Conservation (phyloP, 129 eudicot species). For the Arctium minus region DNA sequence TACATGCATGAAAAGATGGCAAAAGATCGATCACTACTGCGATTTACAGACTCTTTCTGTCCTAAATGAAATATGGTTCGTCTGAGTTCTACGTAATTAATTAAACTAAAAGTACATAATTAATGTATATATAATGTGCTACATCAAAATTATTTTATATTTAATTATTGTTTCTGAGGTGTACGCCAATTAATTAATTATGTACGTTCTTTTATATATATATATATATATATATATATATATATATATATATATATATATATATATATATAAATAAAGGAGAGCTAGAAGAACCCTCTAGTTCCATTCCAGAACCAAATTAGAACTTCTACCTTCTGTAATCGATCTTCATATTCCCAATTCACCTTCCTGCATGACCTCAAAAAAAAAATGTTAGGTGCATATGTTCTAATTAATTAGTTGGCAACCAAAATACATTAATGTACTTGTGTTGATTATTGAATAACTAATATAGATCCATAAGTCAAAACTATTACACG, state of each 20-base stretch:
- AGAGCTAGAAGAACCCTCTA: not conserved
- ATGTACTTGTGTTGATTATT: no score
- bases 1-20: constrained; percentile 9
- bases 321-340: not conserved
- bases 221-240: not conserved
- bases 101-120: constrained; percentile 6
- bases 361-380: constrained; percentile 13
- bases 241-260: no score
- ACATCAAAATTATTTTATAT: constrained; percentile 5
- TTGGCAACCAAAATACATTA: not conserved
- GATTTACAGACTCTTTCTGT: constrained; percentile 9
- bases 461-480: not conserved
- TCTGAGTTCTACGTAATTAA: not conserved
- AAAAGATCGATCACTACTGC: constrained; percentile 7
- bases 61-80: constrained; percentile 4
- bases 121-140: not conserved
- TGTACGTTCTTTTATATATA: not conserved
- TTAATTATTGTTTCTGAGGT: not conserved
- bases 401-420: not conserved
- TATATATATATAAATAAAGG: not conserved
- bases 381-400: not conserved
- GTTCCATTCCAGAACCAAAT: not conserved
- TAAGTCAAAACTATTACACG: not conserved
- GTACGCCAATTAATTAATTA: not conserved
- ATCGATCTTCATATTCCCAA: not conserved